A percentile compares a stretch with the other conserved stretches of the same genome.
Conservation (phyloP, 2,329 filamentous ascomycete genomes). For the Macrophomina phaseolina region DNA sequence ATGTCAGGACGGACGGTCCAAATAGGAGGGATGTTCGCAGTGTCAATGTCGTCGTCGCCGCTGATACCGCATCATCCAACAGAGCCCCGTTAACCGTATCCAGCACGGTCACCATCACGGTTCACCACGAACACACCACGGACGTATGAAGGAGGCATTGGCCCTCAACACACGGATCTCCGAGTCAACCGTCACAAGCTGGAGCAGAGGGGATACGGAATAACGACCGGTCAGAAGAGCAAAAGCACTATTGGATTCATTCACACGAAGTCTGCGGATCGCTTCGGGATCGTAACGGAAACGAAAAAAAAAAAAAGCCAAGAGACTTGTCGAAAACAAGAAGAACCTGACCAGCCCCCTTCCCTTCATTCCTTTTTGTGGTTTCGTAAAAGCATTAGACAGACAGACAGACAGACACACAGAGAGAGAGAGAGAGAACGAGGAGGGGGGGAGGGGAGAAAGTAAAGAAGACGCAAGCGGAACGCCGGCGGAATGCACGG, state of each 20-base stretch:
- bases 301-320: not conserved
- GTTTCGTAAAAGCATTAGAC: slow-evolving; percentile 12
- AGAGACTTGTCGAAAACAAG: not conserved
- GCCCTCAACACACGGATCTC: not conserved
- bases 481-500: not conserved
- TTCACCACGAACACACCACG: not conserved
- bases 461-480: too few relatives aligned
- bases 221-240: not conserved
- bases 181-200: not conserved
- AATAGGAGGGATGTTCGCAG: too few relatives aligned
- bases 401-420: not conserved
- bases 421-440: not conserved
- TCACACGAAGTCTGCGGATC: not conserved
- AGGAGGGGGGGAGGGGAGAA: not conserved
- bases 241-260: not conserved
- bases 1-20: too few relatives aligned
- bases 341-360: not conserved
- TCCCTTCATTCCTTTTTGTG: slow-evolving; percentile 6
- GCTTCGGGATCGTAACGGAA: not conserved
- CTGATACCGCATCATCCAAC: too few relatives aligned
- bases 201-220: not conserved
- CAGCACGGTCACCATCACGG: slow-evolving; percentile 1
- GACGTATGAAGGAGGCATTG: not conserved
- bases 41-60: too few relatives aligned
- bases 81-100: not conserved